Evolutionary conservation across 2,329 filamentous ascomycete species (phyloP).

Genomic region (Herpotrichia juniperi): DNA sequence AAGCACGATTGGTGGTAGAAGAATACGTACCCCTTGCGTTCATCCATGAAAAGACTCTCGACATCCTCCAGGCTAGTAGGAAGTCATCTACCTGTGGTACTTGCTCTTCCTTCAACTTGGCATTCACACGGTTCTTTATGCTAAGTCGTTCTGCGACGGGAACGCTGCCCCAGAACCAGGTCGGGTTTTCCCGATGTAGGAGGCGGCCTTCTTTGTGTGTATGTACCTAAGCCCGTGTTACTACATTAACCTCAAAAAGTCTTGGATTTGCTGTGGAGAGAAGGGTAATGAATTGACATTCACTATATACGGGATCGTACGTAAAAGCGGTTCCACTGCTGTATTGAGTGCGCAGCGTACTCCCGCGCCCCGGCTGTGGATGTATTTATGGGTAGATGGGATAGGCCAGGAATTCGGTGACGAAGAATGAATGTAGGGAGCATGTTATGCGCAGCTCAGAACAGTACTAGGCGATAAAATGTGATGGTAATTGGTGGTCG

Average conservation of each 20-base stretch:
- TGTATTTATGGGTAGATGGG: background rate
- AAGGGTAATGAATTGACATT: background rate
- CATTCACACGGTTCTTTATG: background rate
- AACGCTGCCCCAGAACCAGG: background rate
- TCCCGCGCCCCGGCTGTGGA: background rate
- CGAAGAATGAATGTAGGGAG: background rate
- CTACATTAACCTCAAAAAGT: too few relatives aligned
- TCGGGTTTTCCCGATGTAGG: background rate
- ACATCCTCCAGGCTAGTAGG: background rate
- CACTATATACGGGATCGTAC: background rate
- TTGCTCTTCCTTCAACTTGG: background rate
- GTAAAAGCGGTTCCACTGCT: background rate
- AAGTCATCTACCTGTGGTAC: background rate
- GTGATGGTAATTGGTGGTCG: too few relatives aligned
- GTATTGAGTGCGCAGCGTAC: background rate
- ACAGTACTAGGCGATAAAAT: too few relatives aligned
- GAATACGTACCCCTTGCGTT: background rate
- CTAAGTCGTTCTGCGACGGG: background rate
- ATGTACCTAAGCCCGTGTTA: background rate
- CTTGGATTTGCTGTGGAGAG: too few relatives aligned
- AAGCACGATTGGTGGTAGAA: background rate
- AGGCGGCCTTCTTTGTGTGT: background rate
- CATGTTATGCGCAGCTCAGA: background rate
- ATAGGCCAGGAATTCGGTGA: background rate
- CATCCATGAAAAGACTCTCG: background rate